Conservation (phyloP, 768 basidiomycete species). For the Rhodotorula sphaerocarpa region DNA sequence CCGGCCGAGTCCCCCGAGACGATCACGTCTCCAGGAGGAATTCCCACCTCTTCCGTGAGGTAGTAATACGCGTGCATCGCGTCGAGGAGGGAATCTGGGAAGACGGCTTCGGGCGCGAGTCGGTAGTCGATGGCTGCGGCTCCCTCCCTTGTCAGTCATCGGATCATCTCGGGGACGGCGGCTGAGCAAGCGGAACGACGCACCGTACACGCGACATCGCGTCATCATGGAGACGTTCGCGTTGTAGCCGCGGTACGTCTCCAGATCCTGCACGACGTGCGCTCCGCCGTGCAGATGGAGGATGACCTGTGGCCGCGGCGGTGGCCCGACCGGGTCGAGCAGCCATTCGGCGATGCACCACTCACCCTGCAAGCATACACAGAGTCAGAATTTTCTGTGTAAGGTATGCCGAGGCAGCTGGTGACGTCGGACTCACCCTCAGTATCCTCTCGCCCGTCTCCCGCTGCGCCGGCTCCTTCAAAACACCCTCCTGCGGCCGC, state of each 20-base stretch:
- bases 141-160: too few relatives aligned
- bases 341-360: conserved; percentile 20
- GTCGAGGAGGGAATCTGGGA: conserved; percentile 79
- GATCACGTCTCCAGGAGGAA: conserved; percentile 59
- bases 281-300: conserved; percentile 90
- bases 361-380: conserved; percentile 62
- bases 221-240: conserved; percentile 77
- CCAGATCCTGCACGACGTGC: conserved; percentile 78
- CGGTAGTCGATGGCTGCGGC: too few relatives aligned
- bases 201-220: conserved; percentile 66
- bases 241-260: conserved; percentile 74
- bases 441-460: not conserved
- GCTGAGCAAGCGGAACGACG: not conserved
- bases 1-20: conserved; percentile 85
- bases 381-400: not conserved
- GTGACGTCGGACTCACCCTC: not conserved
- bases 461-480: not conserved
- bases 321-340: conserved; percentile 38
- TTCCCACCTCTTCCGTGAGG: conserved; percentile 52
- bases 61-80: conserved; percentile 76
- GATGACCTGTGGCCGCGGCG: conserved; percentile 61
- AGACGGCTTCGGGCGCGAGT: conserved; percentile 85
- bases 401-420: too few relatives aligned
- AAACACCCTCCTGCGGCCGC: not conserved
- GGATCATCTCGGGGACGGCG: too few relatives aligned